These are phyloP conservation scores for Arctium lappa DNA, from an alignment of 129 eudicot genomes.

Conservation along the genomic window DNA sequence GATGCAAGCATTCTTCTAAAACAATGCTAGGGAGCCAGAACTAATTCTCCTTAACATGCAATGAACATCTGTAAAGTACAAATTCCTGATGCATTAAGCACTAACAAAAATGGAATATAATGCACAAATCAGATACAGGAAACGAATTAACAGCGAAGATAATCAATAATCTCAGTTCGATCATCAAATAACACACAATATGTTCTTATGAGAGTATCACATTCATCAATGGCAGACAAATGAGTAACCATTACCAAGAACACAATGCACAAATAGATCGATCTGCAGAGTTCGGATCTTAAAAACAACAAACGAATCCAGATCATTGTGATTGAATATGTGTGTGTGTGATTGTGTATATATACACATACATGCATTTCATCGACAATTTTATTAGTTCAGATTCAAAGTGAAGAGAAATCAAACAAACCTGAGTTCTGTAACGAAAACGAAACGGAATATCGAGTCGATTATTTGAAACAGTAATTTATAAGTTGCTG, in stretches of 20 bases:
- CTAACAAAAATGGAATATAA: neutral
- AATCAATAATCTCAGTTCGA: neutral
- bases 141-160: slow-evolving; percentile 11
- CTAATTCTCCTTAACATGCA: slow-evolving; percentile 11
- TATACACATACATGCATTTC: slow-evolving; percentile 13
- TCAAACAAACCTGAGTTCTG: slow-evolving; percentile 17
- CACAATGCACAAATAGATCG: slow-evolving; percentile 10
- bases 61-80: slow-evolving; percentile 6
- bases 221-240: slow-evolving; percentile 13
- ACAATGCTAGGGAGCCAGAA: neutral
- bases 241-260: neutral
- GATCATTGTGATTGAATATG: neutral
- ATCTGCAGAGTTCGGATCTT: slow-evolving; percentile 1
- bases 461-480: neutral
- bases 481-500: neutral
- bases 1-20: neutral
- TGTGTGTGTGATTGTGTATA: neutral
- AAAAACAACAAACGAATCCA: neutral
- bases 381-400: slow-evolving; percentile 15
- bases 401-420: slow-evolving; percentile 5
- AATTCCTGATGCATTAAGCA: slow-evolving; percentile 10
- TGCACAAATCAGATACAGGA: slow-evolving; percentile 3
- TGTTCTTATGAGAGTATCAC: neutral
- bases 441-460: slow-evolving; percentile 2
- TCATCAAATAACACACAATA: neutral